Evolutionary conservation across 2,329 filamentous ascomycete species (phyloP), one percentile per base, ranked within the genome.

Genomic region (Diaporthe sp.): DNA sequence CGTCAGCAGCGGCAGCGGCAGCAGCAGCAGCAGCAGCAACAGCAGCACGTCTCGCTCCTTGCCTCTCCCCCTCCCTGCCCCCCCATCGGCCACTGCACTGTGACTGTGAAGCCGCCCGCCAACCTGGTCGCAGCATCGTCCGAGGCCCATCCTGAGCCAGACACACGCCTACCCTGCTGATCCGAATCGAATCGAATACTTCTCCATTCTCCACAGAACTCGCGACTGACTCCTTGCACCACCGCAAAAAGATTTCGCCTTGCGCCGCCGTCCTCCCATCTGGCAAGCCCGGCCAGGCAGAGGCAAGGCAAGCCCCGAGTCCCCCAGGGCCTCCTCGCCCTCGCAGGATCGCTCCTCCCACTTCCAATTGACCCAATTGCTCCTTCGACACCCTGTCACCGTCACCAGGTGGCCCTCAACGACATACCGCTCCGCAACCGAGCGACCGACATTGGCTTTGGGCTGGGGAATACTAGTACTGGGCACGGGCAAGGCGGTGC

Each of bases 401-500:
- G 31, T 57, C 61, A 51, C 61, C 42, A 62, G 57, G 67, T 28
- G 55, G 55, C 57, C 46, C 22, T 51, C 39, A 39, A 61, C 39
- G 44, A 51, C 65, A 53, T 39, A 53, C 53, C 62, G 55, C 73
- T 60, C 65, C 39, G 19, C 46, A 62, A n/a, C 55, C 68, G 62
- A 71, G 60, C 61, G 49, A 62, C 55, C 73, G 67, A 53, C 25
- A 58, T 53, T 75, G 68, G 72, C 60, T 46, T 75, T 71, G 62
- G 73, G 67, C 73, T 28, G 46, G 61, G 67, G 67, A 58, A 57
- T n/a, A 60, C 55, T 62, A n/a, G 57, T 51, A 71, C 53, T 65
- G 73, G 65, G 67, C 60, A 75, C 73, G 60, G 71, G 60, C 44
- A 65, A 76, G 74, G 74, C 68, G 70, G 72, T 76, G 75, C 68